Percentiles rank a stretch among this genome's conserved stretches.
These are phyloP conservation scores for Phaseolus lunatus DNA, from an alignment of 306 rosid species.

Conservation along the genomic window DNA sequence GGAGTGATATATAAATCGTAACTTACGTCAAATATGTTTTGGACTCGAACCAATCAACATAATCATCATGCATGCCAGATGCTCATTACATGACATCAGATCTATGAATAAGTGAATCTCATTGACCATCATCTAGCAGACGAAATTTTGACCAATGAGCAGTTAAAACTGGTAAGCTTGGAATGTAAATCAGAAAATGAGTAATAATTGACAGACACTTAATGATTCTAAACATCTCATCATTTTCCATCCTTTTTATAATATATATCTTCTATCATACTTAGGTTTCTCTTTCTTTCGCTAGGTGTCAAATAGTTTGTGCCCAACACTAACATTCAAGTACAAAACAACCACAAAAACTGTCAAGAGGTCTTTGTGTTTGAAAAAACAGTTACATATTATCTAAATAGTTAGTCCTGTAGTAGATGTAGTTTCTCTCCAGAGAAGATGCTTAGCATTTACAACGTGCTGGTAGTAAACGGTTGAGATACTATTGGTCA, in stretches of 20 bases:
- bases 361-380: not conserved
- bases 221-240: not conserved
- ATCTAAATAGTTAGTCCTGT: not conserved
- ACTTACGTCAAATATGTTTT: not conserved
- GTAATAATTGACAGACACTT: not conserved
- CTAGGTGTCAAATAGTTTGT: not conserved
- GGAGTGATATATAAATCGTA: slow-evolving; percentile 35
- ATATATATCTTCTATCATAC: not conserved
- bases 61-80: slow-evolving; percentile 8
- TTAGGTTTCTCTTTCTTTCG: not conserved
- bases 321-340: slow-evolving; percentile 25
- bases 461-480: not conserved
- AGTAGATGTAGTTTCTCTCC: not conserved
- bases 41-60: slow-evolving; percentile 23
- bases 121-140: slow-evolving; percentile 27
- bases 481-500: not conserved
- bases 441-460: slow-evolving; percentile 3
- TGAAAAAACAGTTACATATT: not conserved
- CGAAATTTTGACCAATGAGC: slow-evolving; percentile 4
- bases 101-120: slow-evolving; percentile 34
- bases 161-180: slow-evolving; percentile 10
- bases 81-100: slow-evolving; percentile 28
- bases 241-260: not conserved
- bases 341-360: slow-evolving; percentile 2
- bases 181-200: not conserved